Conservation (phyloP, 169 alveolate species). For the Perkinsus olseni region DNA sequence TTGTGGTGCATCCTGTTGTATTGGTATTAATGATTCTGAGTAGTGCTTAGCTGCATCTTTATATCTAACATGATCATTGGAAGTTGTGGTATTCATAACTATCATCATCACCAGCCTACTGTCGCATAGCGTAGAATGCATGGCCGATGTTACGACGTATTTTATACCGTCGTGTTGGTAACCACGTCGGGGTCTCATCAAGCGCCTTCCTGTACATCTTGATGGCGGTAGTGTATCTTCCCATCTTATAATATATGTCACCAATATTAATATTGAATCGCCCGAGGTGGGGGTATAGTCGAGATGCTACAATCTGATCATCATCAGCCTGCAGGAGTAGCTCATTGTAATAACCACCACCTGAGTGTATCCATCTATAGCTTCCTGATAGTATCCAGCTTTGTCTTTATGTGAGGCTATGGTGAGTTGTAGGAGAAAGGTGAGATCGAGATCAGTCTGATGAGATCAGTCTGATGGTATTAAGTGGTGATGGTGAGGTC, state of each 20-base stretch:
- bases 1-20: background rate
- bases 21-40: background rate
- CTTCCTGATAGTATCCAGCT: background rate
- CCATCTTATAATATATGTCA: background rate
- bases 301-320: no score
- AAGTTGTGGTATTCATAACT: slow-evolving; percentile 23
- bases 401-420: background rate
- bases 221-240: background rate
- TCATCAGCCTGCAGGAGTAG: no score
- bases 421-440: background rate
- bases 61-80: background rate
- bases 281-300: background rate
- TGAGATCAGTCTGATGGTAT: no score
- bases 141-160: slow-evolving; percentile 30
- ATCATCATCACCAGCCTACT: slow-evolving; percentile 26
- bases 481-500: no score
- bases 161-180: slow-evolving; percentile 26
- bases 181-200: background rate
- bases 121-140: slow-evolving; percentile 32
- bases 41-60: background rate
- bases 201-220: background rate
- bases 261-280: background rate
- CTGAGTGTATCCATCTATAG: background rate
- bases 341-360: no score
- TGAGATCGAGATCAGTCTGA: no score